Percentiles rank a stretch among this genome's conserved stretches.
Conservation (phyloP, 148 eudicot species). For the Spergularia marina region DNA sequence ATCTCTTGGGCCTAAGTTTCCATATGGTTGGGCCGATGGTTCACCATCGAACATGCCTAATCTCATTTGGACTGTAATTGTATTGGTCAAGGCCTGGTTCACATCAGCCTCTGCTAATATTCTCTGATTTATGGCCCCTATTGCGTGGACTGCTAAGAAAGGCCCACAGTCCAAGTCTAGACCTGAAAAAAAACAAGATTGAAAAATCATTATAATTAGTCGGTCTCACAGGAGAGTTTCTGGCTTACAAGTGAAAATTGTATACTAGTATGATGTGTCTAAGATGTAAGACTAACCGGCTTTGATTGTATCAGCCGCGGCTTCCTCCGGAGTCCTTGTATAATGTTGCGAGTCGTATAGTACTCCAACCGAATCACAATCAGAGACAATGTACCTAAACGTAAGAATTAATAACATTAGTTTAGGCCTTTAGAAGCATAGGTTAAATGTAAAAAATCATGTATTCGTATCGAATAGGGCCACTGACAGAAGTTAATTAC, state of each 20-base stretch:
- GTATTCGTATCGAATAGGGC: neutral
- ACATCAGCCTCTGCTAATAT: conserved; percentile 62
- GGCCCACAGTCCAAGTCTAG: conserved; percentile 98
- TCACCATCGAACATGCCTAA: conserved; percentile 92
- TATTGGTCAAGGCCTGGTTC: conserved; percentile 60
- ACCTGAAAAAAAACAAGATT: conserved; percentile 30
- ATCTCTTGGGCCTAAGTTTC: conserved; percentile 60
- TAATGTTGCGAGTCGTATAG: conserved; percentile 61
- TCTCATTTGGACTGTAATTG: conserved; percentile 75
- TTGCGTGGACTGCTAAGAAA: conserved; percentile 67
- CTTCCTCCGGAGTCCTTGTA: conserved; percentile 80
- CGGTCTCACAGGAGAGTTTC: too few species aligned
- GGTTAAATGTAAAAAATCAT: neutral
- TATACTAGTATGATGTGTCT: too few species aligned
- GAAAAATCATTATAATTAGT: too few species aligned
- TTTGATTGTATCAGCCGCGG: conserved; percentile 64
- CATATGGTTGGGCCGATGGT: conserved; percentile 59
- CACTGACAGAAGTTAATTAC: conserved; percentile 17
- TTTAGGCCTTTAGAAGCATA: neutral
- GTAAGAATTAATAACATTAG: neutral
- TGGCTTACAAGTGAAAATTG: too few species aligned
- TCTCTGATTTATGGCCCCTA: conserved; percentile 53
- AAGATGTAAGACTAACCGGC: conserved; percentile 39
- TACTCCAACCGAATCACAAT: conserved; percentile 78
- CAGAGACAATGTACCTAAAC: conserved; percentile 76